Evolutionary conservation across 306 rosid genomes (phyloP), one percentile per base, ranked within the genome.

Genomic region (Cucurbita maxima): DNA sequence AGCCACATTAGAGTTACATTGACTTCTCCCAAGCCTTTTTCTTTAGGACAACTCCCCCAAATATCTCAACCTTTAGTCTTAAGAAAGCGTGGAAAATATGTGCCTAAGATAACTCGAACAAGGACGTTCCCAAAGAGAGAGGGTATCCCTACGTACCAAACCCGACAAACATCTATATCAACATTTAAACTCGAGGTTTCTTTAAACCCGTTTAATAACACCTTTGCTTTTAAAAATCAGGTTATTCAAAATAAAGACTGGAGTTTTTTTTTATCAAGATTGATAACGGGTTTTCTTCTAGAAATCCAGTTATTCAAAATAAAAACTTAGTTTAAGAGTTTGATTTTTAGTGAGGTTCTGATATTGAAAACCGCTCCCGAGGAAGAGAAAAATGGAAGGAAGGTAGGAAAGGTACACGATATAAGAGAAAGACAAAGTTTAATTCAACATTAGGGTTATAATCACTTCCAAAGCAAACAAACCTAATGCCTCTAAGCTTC

Each of bases 391-490:
- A 85, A 79, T 82, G 70, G 82, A 91, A 83, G 87, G 87, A 85
- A 87, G 36, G 85, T 84, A 76, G 79, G 88, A 88, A 88, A 89
- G 88, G 73, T 71, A 82, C 15, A 25, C 1, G 25, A 54, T 74
- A 69, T 71, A 20, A 16, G 76, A 79, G 75, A 53, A 74, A 57
- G 76, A 73, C 73, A 82, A 77, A 76, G 77, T 77, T 79, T 80
- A 83, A 73, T 69, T 75, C 62, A 58, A 71, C 58, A 37, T 62
- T 59, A 60, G 56, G 72, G 75, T 72, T 74, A 80, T 81, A 83
- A 84, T 83, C 88, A 78, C 94, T 86, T 88, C 79, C 72, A 18
- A 90, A 87, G 87, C 92, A 88, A 88, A 89, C 88, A 80, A 80
- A 82, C 19, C 55, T 69, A 75, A 79, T 77, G 47, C 75, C 77